These are phyloP conservation scores for Glycine tomentella DNA, from an alignment of 306 rosid species.

Conservation along the genomic window DNA sequence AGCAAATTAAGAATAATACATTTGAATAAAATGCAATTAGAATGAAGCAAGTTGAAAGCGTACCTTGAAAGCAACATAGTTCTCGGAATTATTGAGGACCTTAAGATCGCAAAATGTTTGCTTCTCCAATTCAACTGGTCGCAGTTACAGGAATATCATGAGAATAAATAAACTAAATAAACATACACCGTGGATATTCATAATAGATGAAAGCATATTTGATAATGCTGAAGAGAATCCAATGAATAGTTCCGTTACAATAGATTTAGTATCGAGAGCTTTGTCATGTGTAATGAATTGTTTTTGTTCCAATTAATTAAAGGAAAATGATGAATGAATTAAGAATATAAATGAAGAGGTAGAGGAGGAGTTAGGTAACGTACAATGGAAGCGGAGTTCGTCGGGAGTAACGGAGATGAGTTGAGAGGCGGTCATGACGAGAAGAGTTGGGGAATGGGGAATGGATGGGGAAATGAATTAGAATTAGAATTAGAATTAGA, in stretches of 20 bases:
- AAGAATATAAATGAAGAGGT: too few species aligned
- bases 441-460: background rate
- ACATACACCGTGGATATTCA: too few species aligned
- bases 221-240: too few species aligned
- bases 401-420: constrained; percentile 75
- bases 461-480: background rate
- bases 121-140: constrained; percentile 89
- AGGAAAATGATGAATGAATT: too few species aligned
- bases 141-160: constrained; percentile 38
- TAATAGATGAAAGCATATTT: too few species aligned
- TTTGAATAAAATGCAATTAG: constrained; percentile 8
- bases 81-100: constrained; percentile 75
- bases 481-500: background rate
- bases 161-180: background rate
- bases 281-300: too few species aligned
- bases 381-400: constrained; percentile 87
- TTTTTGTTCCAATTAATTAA: too few species aligned
- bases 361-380: too few species aligned
- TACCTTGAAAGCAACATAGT: constrained; percentile 94
- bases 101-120: constrained; percentile 89
- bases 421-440: constrained; percentile 66
- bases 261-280: too few species aligned
- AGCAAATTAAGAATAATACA: constrained; percentile 6
- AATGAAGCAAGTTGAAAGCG: background rate
- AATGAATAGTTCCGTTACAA: too few species aligned